Conservation (phyloP, 306 rosid species). For the Lablab purpureus region DNA sequence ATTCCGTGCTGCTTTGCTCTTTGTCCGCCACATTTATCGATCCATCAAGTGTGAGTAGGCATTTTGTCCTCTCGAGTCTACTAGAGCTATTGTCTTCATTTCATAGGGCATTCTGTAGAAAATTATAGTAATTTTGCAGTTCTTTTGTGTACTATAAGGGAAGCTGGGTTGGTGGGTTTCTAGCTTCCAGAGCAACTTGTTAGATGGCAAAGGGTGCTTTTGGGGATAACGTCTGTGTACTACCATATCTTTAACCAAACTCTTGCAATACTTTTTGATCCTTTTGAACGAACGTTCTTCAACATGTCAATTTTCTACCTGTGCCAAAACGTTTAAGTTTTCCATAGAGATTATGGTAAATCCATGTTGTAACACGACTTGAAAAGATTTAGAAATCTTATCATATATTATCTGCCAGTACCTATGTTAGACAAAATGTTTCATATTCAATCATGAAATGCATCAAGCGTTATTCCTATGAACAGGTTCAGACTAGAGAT, state of each 20-base stretch:
- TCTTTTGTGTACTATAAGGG: slow-evolving; percentile 54
- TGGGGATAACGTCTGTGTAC: slow-evolving; percentile 64
- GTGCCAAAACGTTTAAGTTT: not conserved
- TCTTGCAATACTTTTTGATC: slow-evolving; percentile 51
- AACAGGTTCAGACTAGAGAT: not conserved
- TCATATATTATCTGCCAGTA: not conserved
- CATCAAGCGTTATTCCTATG: not conserved
- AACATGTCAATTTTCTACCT: slow-evolving; percentile 17
- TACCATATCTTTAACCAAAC: slow-evolving; percentile 56
- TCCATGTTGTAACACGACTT: not conserved
- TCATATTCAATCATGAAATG: not conserved
- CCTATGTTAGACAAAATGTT: not conserved
- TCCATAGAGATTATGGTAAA: not conserved
- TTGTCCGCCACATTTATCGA: slow-evolving; percentile 60
- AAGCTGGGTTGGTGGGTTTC: slow-evolving; percentile 54
- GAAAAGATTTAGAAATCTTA: not conserved
- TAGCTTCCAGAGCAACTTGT: slow-evolving; percentile 59
- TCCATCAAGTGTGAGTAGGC: slow-evolving; percentile 66
- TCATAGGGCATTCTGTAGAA: slow-evolving; percentile 64
- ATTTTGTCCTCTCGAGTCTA: slow-evolving; percentile 42
- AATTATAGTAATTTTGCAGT: slow-evolving; percentile 70
- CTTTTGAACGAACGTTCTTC: slow-evolving; percentile 23
- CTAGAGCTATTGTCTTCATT: slow-evolving; percentile 45
- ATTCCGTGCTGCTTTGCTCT: slow-evolving; percentile 56
- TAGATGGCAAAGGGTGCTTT: slow-evolving; percentile 53